A percentile compares a stretch with the other conserved stretches of the same genome.
Evolutionary conservation across 176 grass and related monocot species (phyloP).

Genomic region (Otatea glauca): DNA sequence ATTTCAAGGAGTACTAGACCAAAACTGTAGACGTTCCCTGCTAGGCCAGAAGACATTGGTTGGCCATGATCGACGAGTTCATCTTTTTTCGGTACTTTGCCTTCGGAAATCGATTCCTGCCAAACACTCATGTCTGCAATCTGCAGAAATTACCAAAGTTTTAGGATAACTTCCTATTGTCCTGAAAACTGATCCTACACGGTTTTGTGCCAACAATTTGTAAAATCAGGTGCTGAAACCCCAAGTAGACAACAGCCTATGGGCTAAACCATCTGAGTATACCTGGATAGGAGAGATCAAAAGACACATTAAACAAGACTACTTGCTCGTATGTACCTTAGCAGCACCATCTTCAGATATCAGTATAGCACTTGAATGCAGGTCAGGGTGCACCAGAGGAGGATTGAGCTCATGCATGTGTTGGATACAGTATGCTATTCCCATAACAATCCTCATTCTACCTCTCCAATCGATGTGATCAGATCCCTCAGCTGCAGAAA

Average conservation of each 20-base stretch:
- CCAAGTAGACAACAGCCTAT: background rate
- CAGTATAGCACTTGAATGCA: slow-evolving; percentile 64
- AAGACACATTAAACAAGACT: background rate
- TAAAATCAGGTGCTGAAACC: background rate
- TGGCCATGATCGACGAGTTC: slow-evolving; percentile 15
- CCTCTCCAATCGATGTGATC: slow-evolving; percentile 72
- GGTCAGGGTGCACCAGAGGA: slow-evolving; percentile 58
- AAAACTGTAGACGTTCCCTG: slow-evolving; percentile 69
- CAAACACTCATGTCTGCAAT: slow-evolving; percentile 71
- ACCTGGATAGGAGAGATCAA: background rate
- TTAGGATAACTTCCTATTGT: background rate
- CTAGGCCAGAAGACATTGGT: slow-evolving; percentile 39
- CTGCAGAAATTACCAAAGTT: slow-evolving; percentile 44
- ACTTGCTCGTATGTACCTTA: slow-evolving; percentile 51
- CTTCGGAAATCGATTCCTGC: slow-evolving; percentile 56
- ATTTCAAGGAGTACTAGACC: slow-evolving; percentile 82
- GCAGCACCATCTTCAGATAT: slow-evolving; percentile 77
- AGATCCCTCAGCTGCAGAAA: slow-evolving; percentile 62
- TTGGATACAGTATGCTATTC: slow-evolving; percentile 76
- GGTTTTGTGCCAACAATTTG: background rate
- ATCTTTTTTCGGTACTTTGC: slow-evolving; percentile 25
- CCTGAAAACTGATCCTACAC: background rate
- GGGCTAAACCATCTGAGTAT: background rate
- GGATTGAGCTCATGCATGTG: slow-evolving; percentile 79
- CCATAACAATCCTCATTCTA: slow-evolving; percentile 77